Evolutionary conservation across 2,329 filamentous ascomycete genomes (phyloP), one percentile per base, ranked within the genome.

Genomic region (Xylariaceae sp.): DNA sequence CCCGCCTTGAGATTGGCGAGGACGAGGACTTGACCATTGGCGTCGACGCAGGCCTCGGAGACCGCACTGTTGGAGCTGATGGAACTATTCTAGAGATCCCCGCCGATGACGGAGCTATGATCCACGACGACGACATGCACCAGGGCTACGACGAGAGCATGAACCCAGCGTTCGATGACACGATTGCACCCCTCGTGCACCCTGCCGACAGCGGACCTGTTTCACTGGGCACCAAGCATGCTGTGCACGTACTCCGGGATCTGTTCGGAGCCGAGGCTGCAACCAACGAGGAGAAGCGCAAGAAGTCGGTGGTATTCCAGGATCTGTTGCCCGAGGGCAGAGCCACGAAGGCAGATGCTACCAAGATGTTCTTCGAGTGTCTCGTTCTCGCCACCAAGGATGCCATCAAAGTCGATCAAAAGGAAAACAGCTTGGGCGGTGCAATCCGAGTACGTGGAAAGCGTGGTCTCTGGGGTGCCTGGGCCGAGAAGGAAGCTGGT

Each of bases 341-440:
- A 62, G 93, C 93, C 0, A 91, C 83, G 65, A 90, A 90, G 74
- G 88, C 89, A 7, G 94, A 97, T 69, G 94, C 94, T 0, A 99
- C 94, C 49, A 97, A 97, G 81, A 97, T 99, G 92, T 99, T 99
- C 78, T 99, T 99, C 69, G 94, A 99, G 76, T 88, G 94, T 57
- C 81, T 99, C 23, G 94, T 99, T 2, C 82, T 99, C 51, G 94
- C 93, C 4, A 99, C 94, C 48, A 99, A 99, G 77, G 94, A 99
- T 72, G 94, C 94, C 34, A 89, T 99, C 76, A 96, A 96, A 76
- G 91, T 97, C 30, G 93, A 97, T 72, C 94, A 99, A 75, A 83
- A 83, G 53, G 79, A 87, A 62, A 83, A 82, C 11, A 70, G 81
- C 44, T 82, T 97, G 30, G 92, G 92, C 53, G 89, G 87, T 2